Conservation (phyloP, 2,329 filamentous ascomycete species). For the Didymella glomerata region DNA sequence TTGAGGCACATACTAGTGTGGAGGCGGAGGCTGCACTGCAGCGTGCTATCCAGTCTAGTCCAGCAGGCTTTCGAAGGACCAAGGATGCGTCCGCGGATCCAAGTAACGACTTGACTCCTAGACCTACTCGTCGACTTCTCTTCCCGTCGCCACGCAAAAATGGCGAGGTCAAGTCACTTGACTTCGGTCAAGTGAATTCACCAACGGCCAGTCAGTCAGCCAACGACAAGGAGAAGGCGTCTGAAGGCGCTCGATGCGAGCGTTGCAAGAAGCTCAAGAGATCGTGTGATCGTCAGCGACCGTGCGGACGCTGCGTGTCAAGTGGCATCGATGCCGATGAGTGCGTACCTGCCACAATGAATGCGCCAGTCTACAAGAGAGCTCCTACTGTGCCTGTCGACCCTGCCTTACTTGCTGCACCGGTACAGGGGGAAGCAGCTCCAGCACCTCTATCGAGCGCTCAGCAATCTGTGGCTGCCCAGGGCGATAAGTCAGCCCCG, state of each 20-base stretch:
- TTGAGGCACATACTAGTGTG: slow-evolving; percentile 18
- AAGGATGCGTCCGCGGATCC: slow-evolving; percentile 60
- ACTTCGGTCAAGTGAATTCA: slow-evolving; percentile 53
- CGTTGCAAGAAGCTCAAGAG: slow-evolving; percentile 37
- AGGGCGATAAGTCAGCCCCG: not conserved
- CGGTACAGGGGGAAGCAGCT: not conserved
- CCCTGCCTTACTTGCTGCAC: not conserved
- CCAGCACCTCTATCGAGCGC: no score
- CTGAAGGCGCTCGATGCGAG: slow-evolving; percentile 36
- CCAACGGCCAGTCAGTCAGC: not conserved
- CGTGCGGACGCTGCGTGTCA: slow-evolving; percentile 34
- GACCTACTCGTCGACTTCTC: slow-evolving; percentile 73
- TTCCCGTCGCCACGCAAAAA: slow-evolving; percentile 80
- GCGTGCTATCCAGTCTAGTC: slow-evolving; percentile 69
- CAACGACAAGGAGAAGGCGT: slow-evolving; percentile 18
- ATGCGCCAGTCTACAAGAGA: slow-evolving; percentile 24
- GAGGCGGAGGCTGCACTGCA: slow-evolving; percentile 54
- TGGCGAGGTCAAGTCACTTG: slow-evolving; percentile 68
- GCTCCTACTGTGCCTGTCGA: slow-evolving; percentile 27
- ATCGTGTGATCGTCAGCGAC: slow-evolving; percentile 39
- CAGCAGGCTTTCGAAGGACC: slow-evolving; percentile 60
- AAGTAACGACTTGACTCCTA: slow-evolving; percentile 62
- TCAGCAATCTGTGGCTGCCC: not conserved
- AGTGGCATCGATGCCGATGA: slow-evolving; percentile 34
- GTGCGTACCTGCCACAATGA: slow-evolving; percentile 33